These are phyloP conservation scores for Erythrobasidium hasegawianum DNA, from an alignment of 1,284 basidiomycete genomes.

Conservation along the genomic window DNA sequence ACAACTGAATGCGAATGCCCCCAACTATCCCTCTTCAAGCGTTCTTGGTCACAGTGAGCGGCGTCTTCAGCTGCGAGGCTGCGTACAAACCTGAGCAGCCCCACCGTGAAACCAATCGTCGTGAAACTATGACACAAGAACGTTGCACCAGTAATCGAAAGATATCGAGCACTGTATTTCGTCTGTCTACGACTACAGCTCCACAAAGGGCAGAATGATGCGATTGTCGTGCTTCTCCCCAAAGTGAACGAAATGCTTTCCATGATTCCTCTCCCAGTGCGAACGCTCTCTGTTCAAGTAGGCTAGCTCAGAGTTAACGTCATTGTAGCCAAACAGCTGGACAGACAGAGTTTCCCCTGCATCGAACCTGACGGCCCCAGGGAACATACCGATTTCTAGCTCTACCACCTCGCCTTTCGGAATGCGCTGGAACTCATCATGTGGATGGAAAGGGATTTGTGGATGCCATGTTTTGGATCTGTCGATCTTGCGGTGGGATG, in stretches of 20 bases:
- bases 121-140: too few relatives aligned
- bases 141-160: too few relatives aligned
- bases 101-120: too few relatives aligned
- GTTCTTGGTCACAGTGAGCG: too few relatives aligned
- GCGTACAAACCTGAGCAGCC: too few relatives aligned
- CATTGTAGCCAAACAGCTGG: conserved; percentile 38
- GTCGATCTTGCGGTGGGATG: conserved; percentile 42
- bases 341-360: conserved; percentile 43
- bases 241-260: conserved; percentile 8
- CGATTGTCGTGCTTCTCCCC: background rate
- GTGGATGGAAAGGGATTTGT: conserved; percentile 33
- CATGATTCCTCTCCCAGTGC: background rate
- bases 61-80: too few relatives aligned
- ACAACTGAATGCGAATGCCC: too few relatives aligned
- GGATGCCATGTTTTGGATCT: too few relatives aligned
- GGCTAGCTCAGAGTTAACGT: conserved; percentile 35
- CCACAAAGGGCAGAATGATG: too few relatives aligned
- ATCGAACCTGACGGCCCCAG: conserved; percentile 43
- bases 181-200: too few relatives aligned
- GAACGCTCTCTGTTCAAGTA: background rate
- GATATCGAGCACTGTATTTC: too few relatives aligned
- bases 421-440: conserved; percentile 29
- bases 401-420: conserved; percentile 40
- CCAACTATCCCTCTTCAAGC: too few relatives aligned
- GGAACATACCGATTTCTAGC: conserved; percentile 45